Evolutionary conservation across 202 grass and related monocot species (phyloP), one percentile per base, ranked within the genome.

Genomic region (Zizania palustris): DNA sequence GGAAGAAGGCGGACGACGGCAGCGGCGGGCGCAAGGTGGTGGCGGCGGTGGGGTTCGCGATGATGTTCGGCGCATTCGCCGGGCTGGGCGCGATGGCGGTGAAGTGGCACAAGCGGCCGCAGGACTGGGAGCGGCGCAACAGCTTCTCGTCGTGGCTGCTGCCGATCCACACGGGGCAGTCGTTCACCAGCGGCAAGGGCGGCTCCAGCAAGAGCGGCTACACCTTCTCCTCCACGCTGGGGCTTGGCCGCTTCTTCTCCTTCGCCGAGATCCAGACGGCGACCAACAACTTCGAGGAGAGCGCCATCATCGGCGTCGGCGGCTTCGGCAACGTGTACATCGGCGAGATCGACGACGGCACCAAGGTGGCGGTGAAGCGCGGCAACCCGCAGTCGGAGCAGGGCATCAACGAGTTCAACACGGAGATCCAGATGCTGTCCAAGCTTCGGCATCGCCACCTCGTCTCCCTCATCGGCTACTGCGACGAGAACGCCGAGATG

Each of bases 401-500:
- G 35, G 93, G 93, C 3, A 97, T 97, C 83, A 93, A 90, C 20
- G 90, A 97, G 78, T 97, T 97, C 81, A 92, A 93, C 74, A 97
- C 93, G 7, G 93, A 97, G 88, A 93, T 97, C 83, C 93, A 97
- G 78, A 93, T 97, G 87, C 60, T 97, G 61, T 97, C 93, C n/a
- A 97, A 97, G 83, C 90, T 97, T 3, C 90, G 93, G n/a, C 93
- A 97, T 80, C 90, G 93, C 0, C 93, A 97, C 84, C 86, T 97
- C 7, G 93, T 96, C 4, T 96, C 93, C 14, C 85, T 96, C 53
- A 92, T 96, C 88, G 93, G 93, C 34, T 96, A 92, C 71, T 97
- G 93, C 86, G 93, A 97, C 60, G 93, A 97, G 85, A 93, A 93
- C 83, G 16, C 56, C 3, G 90, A 97, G 90, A 97, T 97, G 93